Conservation (phyloP, 1,284 basidiomycete species). For the Earliella scabrosa region DNA sequence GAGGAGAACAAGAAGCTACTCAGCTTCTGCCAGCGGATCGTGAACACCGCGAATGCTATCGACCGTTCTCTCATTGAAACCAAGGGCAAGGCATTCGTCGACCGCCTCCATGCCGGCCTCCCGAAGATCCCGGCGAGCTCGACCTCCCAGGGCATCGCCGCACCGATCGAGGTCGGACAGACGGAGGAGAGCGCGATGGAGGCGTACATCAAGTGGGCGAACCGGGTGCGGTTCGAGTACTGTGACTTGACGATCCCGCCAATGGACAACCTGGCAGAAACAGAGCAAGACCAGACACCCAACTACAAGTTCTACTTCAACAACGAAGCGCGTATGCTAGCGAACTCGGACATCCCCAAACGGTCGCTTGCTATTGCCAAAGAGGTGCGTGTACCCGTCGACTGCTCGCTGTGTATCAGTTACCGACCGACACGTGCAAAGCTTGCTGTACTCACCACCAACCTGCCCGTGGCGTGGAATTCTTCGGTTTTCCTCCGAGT, state of each 20-base stretch:
- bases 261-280: constrained; percentile 34
- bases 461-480: constrained; percentile 87
- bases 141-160: constrained; percentile 36
- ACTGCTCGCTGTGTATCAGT: background rate
- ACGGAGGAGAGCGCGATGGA: constrained; percentile 71
- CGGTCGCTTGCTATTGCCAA: constrained; percentile 91
- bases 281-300: constrained; percentile 55
- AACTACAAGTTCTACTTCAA: constrained; percentile 82
- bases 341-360: constrained; percentile 81
- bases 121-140: constrained; percentile 67
- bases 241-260: constrained; percentile 73
- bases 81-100: constrained; percentile 83
- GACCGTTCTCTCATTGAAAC: constrained; percentile 84
- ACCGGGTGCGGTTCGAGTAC: constrained; percentile 81
- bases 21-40: constrained; percentile 78
- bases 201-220: constrained; percentile 84
- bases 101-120: constrained; percentile 73
- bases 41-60: constrained; percentile 79
- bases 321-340: constrained; percentile 79
- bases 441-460: constrained; percentile 89
- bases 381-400: constrained; percentile 56
- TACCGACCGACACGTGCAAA: constrained; percentile 36
- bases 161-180: constrained; percentile 51
- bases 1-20: constrained; percentile 74
- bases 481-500: constrained; percentile 89